Conservation (phyloP, 345 rosid genomes). For the Salix arbutifolia region DNA sequence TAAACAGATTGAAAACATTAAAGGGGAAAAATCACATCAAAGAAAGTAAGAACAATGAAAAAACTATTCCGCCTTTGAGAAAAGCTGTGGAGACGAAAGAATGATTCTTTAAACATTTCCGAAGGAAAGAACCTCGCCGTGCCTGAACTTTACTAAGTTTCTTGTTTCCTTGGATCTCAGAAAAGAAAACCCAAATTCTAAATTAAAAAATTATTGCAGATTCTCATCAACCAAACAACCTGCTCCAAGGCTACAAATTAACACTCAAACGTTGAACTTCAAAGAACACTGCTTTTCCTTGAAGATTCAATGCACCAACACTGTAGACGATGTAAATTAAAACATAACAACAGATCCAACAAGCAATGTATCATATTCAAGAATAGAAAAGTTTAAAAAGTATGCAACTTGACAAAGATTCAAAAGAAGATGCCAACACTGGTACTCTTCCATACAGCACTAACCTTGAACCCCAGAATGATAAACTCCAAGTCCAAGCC, state of each 20-base stretch:
- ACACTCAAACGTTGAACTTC: background rate
- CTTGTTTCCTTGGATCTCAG: background rate
- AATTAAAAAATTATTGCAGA: constrained; percentile 11
- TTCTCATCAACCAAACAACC: constrained; percentile 20
- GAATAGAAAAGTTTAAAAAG: background rate
- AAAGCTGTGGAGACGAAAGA: background rate
- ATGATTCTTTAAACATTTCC: background rate
- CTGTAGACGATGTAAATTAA: background rate
- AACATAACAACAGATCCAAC: constrained; percentile 19
- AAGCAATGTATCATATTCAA: background rate
- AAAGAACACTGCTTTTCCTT: background rate
- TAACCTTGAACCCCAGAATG: constrained; percentile 99
- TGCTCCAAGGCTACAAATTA: background rate
- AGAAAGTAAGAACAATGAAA: background rate
- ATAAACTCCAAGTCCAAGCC: constrained; percentile 96
- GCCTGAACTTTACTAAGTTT: background rate
- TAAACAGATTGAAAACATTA: background rate
- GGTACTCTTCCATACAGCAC: constrained; percentile 1
- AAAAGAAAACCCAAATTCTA: background rate
- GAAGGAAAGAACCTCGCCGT: background rate
- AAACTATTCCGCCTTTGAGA: background rate
- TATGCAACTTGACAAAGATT: background rate
- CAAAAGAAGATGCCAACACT: background rate
- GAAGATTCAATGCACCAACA: background rate
- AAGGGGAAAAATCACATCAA: background rate